A percentile compares a stretch with the other conserved stretches of the same genome.
Evolutionary conservation across 2,329 filamentous ascomycete genomes (phyloP).

Genomic region (Biscogniauxia sp.): DNA sequence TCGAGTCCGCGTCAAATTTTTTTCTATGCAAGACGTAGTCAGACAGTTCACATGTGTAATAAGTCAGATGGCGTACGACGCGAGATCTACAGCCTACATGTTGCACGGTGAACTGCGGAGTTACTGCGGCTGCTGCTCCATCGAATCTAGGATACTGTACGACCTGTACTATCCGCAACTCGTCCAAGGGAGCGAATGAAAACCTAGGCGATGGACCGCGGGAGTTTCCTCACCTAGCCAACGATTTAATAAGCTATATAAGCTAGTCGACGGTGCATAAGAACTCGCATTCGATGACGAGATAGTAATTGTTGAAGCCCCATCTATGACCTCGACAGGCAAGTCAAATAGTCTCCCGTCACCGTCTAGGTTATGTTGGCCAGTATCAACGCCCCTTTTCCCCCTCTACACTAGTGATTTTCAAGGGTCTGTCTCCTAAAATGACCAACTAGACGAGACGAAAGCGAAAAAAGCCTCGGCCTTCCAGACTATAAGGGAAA

Average conservation of each 20-base stretch:
- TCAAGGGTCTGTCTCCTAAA: neutral
- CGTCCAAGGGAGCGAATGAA: neutral
- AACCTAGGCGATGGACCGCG: neutral
- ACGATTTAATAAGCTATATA: neutral
- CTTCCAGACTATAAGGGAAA: neutral
- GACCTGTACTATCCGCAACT: neutral
- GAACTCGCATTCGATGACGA: slow-evolving; percentile 10
- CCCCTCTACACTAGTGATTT: neutral
- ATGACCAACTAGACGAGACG: neutral
- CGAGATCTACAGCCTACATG: neutral
- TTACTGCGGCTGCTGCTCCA: neutral
- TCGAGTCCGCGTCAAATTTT: neutral
- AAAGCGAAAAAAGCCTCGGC: neutral
- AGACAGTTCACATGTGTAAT: neutral
- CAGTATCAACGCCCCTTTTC: neutral
- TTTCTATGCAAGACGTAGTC: neutral
- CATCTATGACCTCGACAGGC: slow-evolving; percentile 1
- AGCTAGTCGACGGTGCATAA: neutral
- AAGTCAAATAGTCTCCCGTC: neutral
- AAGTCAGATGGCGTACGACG: neutral
- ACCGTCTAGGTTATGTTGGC: neutral
- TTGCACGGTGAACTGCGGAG: neutral
- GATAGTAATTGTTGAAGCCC: slow-evolving; percentile 9
- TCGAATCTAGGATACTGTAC: neutral
- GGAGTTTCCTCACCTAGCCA: neutral